Conservation (phyloP, 129 eudicot species). For the Flaveria bidentis region DNA sequence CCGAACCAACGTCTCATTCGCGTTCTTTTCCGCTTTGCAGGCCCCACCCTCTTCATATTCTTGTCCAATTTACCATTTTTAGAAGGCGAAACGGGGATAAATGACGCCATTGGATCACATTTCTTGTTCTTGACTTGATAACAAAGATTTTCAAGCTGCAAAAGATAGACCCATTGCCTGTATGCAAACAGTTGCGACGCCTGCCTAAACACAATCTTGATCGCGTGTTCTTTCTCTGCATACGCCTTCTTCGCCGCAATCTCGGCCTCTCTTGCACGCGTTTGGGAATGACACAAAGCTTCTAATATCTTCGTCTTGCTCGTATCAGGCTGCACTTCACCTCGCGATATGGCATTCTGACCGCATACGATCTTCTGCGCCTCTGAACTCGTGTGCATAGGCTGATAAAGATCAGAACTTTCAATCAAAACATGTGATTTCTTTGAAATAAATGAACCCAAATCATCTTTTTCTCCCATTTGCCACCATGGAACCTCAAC, state of each 20-base stretch:
- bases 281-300: constrained; percentile 88
- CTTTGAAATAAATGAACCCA: constrained; percentile 50
- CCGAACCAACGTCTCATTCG: constrained; percentile 35
- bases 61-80: constrained; percentile 37
- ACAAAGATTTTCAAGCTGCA: constrained; percentile 70
- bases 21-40: constrained; percentile 28
- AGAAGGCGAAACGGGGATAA: background rate
- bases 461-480: constrained; percentile 48
- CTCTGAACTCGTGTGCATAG: constrained; percentile 35
- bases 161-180: constrained; percentile 70
- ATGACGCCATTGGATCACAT: background rate
- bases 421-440: constrained; percentile 49
- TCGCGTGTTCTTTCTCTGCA: constrained; percentile 65
- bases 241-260: constrained; percentile 70
- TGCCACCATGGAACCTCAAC: constrained; percentile 73
- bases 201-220: constrained; percentile 65
- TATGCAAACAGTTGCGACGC: constrained; percentile 79
- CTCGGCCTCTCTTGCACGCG: constrained; percentile 94
- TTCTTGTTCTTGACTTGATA: constrained; percentile 45
- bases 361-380: constrained; percentile 19
- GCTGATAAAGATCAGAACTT: constrained; percentile 59
- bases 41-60: constrained; percentile 36
- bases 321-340: background rate
- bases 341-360: constrained; percentile 12
- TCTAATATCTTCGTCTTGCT: constrained; percentile 55